Evolutionary conservation across 2,329 filamentous ascomycete genomes (phyloP).

Genomic region (Talaromyces sp.): DNA sequence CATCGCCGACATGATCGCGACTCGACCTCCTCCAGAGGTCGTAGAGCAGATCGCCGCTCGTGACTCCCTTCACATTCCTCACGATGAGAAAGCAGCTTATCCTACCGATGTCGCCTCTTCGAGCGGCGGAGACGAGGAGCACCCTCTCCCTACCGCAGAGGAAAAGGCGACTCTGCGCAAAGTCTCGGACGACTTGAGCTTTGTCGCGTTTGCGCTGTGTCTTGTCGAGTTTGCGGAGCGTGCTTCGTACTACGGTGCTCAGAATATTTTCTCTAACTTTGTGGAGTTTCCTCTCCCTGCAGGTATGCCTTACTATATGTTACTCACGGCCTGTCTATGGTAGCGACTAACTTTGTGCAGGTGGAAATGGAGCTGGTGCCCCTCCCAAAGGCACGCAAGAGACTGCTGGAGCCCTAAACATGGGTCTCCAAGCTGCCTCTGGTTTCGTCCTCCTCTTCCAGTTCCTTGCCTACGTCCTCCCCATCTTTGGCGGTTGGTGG

Average conservation of each 20-base stretch:
- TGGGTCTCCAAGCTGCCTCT: conserved; percentile 57
- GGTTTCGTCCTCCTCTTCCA: conserved; percentile 59
- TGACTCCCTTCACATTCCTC: conserved; percentile 15
- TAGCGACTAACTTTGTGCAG: conserved; percentile 29
- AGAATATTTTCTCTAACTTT: conserved; percentile 60
- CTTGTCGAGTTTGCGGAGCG: conserved; percentile 59
- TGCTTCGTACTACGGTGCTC: conserved; percentile 59
- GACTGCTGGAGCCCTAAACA: conserved; percentile 59
- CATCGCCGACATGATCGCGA: conserved; percentile 17
- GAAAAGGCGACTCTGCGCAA: conserved; percentile 50
- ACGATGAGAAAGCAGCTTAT: background rate
- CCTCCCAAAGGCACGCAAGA: conserved; percentile 36
- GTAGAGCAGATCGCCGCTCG: conserved; percentile 18
- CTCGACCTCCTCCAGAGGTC: conserved; percentile 16
- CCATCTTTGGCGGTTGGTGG: conserved; percentile 60
- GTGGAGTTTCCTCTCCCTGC: conserved; percentile 60
- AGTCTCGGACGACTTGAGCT: conserved; percentile 56
- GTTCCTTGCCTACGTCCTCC: conserved; percentile 64
- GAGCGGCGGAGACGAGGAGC: conserved; percentile 23
- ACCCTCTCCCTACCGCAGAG: conserved; percentile 48
- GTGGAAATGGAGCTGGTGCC: conserved; percentile 42
- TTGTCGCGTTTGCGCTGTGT: conserved; percentile 57
- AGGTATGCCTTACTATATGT: conserved; percentile 27
- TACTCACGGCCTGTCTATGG: background rate
- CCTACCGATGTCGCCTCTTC: background rate